Percentiles rank a stretch among this genome's conserved stretches.
Conservation (phyloP, 768 basidiomycete species). For the Lentinula lateritia region DNA sequence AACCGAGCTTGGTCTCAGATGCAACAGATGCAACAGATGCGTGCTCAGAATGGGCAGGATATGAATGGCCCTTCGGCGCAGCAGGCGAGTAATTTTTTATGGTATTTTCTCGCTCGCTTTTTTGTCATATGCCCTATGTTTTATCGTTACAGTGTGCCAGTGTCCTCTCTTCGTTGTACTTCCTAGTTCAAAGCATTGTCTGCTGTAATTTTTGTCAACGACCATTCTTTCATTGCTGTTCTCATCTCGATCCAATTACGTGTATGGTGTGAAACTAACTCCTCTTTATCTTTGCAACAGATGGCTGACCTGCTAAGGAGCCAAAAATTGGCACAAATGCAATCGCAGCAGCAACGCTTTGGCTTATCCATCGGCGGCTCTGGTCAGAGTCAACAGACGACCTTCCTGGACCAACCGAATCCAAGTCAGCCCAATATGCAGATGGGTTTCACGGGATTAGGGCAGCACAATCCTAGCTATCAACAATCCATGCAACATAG, state of each 20-base stretch:
- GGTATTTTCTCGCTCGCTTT: constrained; percentile 10
- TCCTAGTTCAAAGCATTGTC: neutral
- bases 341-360: constrained; percentile 40
- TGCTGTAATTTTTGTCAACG: neutral
- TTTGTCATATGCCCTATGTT: neutral
- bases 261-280: constrained; percentile 19
- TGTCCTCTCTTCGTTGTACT: neutral
- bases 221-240: neutral
- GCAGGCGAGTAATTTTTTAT: constrained; percentile 36
- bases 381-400: constrained; percentile 22
- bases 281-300: constrained; percentile 23
- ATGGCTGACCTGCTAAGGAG: constrained; percentile 41
- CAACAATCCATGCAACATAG: constrained; percentile 20
- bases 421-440: constrained; percentile 31
- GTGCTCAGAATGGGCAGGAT: constrained; percentile 35
- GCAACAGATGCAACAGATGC: constrained; percentile 40
- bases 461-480: constrained; percentile 27
- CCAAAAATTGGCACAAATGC: constrained; percentile 34
- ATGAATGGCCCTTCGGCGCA: constrained; percentile 32
- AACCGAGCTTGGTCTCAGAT: constrained; percentile 55
- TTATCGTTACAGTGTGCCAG: neutral
- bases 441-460: constrained; percentile 33
- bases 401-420: constrained; percentile 30
- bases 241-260: constrained; percentile 9
- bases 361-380: constrained; percentile 21